A percentile compares a stretch with the other conserved stretches of the same genome.
These are phyloP conservation scores for Cinchona pubescens DNA, from an alignment of 257 asterid species.

Conservation along the genomic window DNA sequence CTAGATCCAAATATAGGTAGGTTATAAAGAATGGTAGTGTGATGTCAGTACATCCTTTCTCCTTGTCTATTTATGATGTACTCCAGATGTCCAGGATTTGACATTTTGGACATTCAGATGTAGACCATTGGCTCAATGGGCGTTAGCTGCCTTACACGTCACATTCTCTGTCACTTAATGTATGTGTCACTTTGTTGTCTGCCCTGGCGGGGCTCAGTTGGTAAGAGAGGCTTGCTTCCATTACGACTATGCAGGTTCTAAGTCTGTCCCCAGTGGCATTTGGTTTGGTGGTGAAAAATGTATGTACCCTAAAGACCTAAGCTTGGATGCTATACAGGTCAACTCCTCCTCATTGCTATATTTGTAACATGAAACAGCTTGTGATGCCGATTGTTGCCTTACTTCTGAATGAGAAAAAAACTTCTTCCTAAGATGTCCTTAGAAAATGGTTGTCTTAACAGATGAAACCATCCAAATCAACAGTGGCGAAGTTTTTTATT, in stretches of 20 bases:
- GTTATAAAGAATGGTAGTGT: not conserved
- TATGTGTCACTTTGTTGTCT: not conserved
- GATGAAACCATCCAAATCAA: not conserved
- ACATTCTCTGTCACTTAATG: not conserved
- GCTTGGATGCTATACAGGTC: not conserved
- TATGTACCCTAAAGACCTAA: not conserved
- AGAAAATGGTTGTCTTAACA: not conserved
- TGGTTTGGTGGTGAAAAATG: not conserved
- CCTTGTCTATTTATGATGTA: not conserved
- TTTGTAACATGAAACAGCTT: not conserved
- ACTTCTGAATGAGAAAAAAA: not conserved
- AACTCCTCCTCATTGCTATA: not conserved
- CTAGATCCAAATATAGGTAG: not conserved
- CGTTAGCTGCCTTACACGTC: not conserved
- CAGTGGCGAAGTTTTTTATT: not conserved
- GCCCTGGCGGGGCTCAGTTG: not conserved
- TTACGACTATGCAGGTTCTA: too few species aligned
- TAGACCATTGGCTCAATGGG: not conserved
- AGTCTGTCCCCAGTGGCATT: not conserved
- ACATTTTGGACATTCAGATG: not conserved
- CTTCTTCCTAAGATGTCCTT: not conserved
- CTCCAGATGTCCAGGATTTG: not conserved
- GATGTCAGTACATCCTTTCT: not conserved
- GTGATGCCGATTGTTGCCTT: not conserved
- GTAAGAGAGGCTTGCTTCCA: not conserved